Conservation (phyloP, 1,139 yeast genomes). For the Petasospora fabianii region DNA sequence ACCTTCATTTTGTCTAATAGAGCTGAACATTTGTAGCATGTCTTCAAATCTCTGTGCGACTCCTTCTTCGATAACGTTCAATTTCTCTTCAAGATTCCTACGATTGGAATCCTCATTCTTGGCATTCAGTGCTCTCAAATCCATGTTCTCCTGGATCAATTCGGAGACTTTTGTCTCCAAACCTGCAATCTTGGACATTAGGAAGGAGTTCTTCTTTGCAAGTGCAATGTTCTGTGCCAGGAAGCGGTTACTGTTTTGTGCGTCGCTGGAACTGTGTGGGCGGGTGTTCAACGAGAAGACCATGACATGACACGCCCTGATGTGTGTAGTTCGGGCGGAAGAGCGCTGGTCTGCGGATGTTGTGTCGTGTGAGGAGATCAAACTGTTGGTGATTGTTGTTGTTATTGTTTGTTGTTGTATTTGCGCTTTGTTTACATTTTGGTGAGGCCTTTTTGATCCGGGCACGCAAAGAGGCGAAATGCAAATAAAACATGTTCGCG, state of each 20-base stretch:
- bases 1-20: slow-evolving; percentile 35
- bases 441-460: no score
- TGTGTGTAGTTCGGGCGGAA: no score
- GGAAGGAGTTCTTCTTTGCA: slow-evolving; percentile 51
- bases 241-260: slow-evolving; percentile 26
- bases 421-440: slow-evolving; percentile 10
- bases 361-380: neutral
- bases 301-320: slow-evolving; percentile 22
- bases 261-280: slow-evolving; percentile 9
- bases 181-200: slow-evolving; percentile 46
- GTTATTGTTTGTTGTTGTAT: slow-evolving; percentile 1
- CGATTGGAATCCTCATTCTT: slow-evolving; percentile 30
- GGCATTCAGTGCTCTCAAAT: slow-evolving; percentile 35
- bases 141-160: slow-evolving; percentile 44
- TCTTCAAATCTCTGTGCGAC: slow-evolving; percentile 43
- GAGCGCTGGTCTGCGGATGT: neutral
- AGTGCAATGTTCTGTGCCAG: slow-evolving; percentile 48
- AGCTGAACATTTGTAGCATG: slow-evolving; percentile 38
- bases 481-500: no score
- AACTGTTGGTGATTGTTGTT: neutral
- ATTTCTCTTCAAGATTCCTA: slow-evolving; percentile 33
- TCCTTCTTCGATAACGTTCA: slow-evolving; percentile 38
- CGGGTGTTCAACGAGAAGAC: slow-evolving; percentile 16
- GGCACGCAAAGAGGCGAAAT: neutral
- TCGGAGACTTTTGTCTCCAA: slow-evolving; percentile 48